These are phyloP conservation scores for Panicum virgatum DNA, from an alignment of 202 grass and related monocot species.

Conservation along the genomic window DNA sequence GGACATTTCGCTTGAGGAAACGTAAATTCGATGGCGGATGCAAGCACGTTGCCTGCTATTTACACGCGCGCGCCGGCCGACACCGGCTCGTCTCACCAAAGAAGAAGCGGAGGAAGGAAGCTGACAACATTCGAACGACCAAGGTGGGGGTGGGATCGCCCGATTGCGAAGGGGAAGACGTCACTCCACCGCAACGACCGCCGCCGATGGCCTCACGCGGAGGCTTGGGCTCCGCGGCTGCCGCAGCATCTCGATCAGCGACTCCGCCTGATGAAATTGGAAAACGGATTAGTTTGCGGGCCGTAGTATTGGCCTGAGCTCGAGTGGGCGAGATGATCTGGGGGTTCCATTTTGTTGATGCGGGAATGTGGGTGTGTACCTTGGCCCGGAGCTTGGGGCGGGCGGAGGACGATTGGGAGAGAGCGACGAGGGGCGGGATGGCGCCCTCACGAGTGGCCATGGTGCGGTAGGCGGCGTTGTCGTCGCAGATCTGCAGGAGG, in stretches of 20 bases:
- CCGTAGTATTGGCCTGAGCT: too few relatives aligned
- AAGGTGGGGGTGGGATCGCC: neutral
- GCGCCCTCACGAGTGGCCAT: conserved; percentile 91
- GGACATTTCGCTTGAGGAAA: conserved; percentile 68
- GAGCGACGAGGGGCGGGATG: conserved; percentile 84
- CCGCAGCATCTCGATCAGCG: conserved; percentile 72
- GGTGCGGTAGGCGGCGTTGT: conserved; percentile 65
- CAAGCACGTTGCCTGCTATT: conserved; percentile 61
- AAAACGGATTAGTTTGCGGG: neutral
- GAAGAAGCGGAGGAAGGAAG: neutral
- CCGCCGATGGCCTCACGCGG: conserved; percentile 44
- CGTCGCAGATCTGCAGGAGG: conserved; percentile 94
- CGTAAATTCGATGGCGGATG: conserved; percentile 71
- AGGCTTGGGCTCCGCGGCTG: conserved; percentile 56
- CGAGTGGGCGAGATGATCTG: neutral
- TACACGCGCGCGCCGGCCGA: conserved; percentile 52
- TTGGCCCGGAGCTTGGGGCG: conserved; percentile 69
- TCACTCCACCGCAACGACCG: conserved; percentile 54
- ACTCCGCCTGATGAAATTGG: conserved; percentile 56
- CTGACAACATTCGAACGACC: conserved; percentile 11
- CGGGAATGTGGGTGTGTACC: conserved; percentile 42
- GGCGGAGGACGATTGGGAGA: conserved; percentile 74
- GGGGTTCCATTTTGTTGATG: too few relatives aligned
- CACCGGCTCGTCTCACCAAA: conserved; percentile 29
- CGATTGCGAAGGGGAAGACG: neutral